Evolutionary conservation across 2,329 filamentous ascomycete species (phyloP).

Genomic region (Fusarium subglutinans): DNA sequence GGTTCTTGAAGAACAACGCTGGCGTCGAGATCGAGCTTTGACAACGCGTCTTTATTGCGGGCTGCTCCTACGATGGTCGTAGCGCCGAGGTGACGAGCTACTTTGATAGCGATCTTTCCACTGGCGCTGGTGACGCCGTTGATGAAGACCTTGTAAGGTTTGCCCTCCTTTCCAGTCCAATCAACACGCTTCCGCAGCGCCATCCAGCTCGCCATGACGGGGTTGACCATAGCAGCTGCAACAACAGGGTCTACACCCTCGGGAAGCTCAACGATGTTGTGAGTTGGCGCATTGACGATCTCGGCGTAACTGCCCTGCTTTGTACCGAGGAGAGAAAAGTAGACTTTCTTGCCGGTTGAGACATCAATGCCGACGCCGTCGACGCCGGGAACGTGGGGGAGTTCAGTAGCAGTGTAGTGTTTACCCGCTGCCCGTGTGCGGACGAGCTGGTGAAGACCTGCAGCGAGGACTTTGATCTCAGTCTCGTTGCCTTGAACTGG

Average conservation of each 20-base stretch:
- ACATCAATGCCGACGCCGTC: conserved; percentile 62
- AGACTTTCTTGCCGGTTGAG: conserved; percentile 58
- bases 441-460: conserved; percentile 64
- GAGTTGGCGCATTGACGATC: conserved; percentile 57
- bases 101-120: conserved; percentile 59
- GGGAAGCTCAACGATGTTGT: conserved; percentile 53
- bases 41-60: conserved; percentile 55
- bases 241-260: conserved; percentile 56
- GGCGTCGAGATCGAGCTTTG: conserved; percentile 56
- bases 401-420: conserved; percentile 61
- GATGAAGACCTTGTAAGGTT: conserved; percentile 57
- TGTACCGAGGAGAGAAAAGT: conserved; percentile 52
- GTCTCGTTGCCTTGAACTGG: conserved; percentile 50
- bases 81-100: conserved; percentile 60
- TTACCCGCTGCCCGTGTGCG: conserved; percentile 60
- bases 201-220: conserved; percentile 67
- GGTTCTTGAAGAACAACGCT: conserved; percentile 54
- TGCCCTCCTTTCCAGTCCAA: conserved; percentile 46
- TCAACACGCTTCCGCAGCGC: conserved; percentile 57
- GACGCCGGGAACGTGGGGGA: conserved; percentile 62
- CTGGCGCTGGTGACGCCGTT: conserved; percentile 63
- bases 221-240: conserved; percentile 64
- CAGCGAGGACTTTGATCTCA: conserved; percentile 61
- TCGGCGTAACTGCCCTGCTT: conserved; percentile 57
- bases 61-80: conserved; percentile 61